These are phyloP conservation scores for Acacia confusa DNA, from an alignment of 306 rosid species.

Conservation along the genomic window DNA sequence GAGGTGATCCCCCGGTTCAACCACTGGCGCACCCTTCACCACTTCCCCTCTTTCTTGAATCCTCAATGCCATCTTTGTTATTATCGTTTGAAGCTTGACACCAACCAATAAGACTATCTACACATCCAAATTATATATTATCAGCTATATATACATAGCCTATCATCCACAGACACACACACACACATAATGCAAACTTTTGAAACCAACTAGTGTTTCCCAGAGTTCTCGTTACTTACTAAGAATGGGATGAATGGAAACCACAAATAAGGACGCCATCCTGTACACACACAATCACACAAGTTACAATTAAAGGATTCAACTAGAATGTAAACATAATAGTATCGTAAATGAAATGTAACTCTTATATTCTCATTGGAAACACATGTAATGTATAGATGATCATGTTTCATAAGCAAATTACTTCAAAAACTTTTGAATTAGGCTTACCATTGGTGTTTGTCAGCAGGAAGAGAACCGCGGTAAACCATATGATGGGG, in stretches of 20 bases:
- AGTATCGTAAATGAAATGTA: too few relatives aligned
- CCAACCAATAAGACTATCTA: constrained; percentile 80
- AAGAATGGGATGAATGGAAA: constrained; percentile 73
- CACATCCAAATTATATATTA: background rate
- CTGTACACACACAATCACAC: constrained; percentile 36
- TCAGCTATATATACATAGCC: background rate
- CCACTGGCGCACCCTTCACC: constrained; percentile 75
- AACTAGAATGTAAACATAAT: background rate
- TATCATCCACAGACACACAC: too few relatives aligned
- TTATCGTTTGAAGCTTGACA: constrained; percentile 68
- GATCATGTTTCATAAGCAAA: background rate
- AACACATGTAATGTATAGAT: background rate
- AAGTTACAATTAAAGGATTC: background rate
- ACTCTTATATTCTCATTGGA: too few relatives aligned
- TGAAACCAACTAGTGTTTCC: background rate
- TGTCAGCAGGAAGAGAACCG: constrained; percentile 66
- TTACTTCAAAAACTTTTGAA: background rate
- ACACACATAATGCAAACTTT: background rate
- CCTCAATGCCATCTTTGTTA: constrained; percentile 70
- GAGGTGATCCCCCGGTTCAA: constrained; percentile 72
- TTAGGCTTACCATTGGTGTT: constrained; percentile 61
- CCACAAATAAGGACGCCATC: constrained; percentile 71
- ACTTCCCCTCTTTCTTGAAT: constrained; percentile 75
- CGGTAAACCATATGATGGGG: constrained; percentile 74
- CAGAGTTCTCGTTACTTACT: constrained; percentile 51